A percentile compares a stretch with the other conserved stretches of the same genome.
Conservation (phyloP, 768 basidiomycete genomes). For the Strobilomyces dryophilus region DNA sequence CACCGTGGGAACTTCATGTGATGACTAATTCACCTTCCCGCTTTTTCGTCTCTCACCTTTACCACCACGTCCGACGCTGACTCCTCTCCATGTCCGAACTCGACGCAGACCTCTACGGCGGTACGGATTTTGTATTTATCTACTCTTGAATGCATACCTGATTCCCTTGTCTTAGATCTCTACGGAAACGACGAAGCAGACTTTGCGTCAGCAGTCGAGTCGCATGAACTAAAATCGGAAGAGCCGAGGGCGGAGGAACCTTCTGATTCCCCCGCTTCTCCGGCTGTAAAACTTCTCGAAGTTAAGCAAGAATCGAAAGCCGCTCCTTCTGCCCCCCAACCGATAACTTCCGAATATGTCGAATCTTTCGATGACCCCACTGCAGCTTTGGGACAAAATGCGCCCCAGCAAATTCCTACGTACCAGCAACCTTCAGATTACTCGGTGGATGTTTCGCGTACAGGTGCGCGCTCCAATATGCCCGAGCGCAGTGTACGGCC, state of each 20-base stretch:
- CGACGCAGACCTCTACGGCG: slow-evolving; percentile 88
- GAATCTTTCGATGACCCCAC: slow-evolving; percentile 17
- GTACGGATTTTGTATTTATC: slow-evolving; percentile 36
- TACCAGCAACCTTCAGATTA: slow-evolving; percentile 67
- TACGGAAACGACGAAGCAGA: slow-evolving; percentile 63
- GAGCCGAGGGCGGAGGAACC: slow-evolving; percentile 27
- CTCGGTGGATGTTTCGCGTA: slow-evolving; percentile 31
- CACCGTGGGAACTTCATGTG: slow-evolving; percentile 20
- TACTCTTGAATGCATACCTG: neutral
- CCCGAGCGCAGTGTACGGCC: slow-evolving; percentile 70
- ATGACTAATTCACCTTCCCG: slow-evolving; percentile 26
- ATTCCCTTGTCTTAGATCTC: slow-evolving; percentile 46
- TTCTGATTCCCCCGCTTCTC: slow-evolving; percentile 17
- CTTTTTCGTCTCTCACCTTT: slow-evolving; percentile 33
- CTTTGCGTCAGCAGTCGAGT: slow-evolving; percentile 45
- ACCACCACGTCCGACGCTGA: slow-evolving; percentile 26
- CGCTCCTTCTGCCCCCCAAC: slow-evolving; percentile 7
- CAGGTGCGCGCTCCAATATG: slow-evolving; percentile 38
- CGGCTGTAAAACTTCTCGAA: slow-evolving; percentile 19
- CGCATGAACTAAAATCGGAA: slow-evolving; percentile 30
- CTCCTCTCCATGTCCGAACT: slow-evolving; percentile 62
- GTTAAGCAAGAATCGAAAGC: slow-evolving; percentile 16
- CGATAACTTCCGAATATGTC: slow-evolving; percentile 7
- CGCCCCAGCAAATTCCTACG: slow-evolving; percentile 73
- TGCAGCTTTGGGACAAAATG: slow-evolving; percentile 30